Evolutionary conservation across 2,329 filamentous ascomycete genomes (phyloP), one percentile per base, ranked within the genome.

Genomic region (Aspergillus ruber): DNA sequence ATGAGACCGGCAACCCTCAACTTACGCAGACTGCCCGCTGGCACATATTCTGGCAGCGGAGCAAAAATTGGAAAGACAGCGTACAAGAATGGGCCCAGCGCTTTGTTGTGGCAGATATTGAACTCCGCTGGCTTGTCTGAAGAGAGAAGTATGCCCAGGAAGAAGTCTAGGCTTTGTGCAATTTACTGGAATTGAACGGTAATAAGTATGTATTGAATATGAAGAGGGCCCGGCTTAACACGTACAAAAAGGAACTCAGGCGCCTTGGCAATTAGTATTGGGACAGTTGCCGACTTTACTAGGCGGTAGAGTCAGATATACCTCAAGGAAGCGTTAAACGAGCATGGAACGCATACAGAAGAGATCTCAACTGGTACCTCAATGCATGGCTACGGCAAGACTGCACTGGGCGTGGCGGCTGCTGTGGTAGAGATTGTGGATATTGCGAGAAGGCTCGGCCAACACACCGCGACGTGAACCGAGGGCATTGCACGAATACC

Each of bases 401-500:
- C 17, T 52, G 47, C 41, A 42, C 45, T 2, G 33, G 43, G 9
- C 44, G 50, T 0, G 50, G 50, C 15, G 50, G 48, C 5, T 52
- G 48, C 18, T 50, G 50, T 52, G 44, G 47, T 8, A 38, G 44
- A 15, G 15, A 15, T 8, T 50, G 48, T 17, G 32, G 27, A 6
- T 50, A 44, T n/a, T 52, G 50, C 36, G 42, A 45, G 9, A 42
- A 13, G 33, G 1, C 13, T 4, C 33, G n/a, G 12, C 9, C 1
- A 3, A 44, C 29, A 33, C n/a, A n/a, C 13, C n/a, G 42, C 5
- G 12, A 15, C 2, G 18, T 2, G 6, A 35, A 35, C 1, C 9
- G 9, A 20, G 42, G 29, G 10, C 17, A 44, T 13, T 44, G 29
- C 25, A 36, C 42, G 3, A 33, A 6, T 20, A 15, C 25, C 9